Evolutionary conservation across 2,329 filamentous ascomycete genomes (phyloP).

Genomic region (Fusarium marasasianum): DNA sequence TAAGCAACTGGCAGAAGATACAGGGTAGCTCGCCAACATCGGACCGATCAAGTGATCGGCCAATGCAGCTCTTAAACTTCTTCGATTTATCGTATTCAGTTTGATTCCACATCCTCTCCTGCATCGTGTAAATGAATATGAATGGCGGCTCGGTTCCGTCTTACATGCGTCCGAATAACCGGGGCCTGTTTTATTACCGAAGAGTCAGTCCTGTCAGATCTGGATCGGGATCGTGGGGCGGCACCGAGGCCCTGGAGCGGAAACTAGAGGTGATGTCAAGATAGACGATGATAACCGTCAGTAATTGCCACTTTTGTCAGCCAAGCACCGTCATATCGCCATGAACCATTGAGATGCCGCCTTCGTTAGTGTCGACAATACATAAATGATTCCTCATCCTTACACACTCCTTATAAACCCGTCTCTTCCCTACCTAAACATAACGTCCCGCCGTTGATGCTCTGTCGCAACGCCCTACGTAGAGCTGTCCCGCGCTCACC

Average conservation of each 20-base stretch:
- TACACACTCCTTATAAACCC: slow-evolving; percentile 2
- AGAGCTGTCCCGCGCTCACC: slow-evolving; percentile 46
- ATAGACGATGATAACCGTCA: slow-evolving; percentile 18
- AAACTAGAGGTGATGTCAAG: slow-evolving; percentile 36
- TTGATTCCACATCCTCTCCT: not conserved
- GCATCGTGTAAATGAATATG: not conserved
- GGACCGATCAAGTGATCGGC: not conserved
- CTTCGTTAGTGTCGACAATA: not conserved
- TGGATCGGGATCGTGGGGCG: slow-evolving; percentile 12
- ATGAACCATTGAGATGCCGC: not conserved
- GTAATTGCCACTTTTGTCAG: slow-evolving; percentile 37
- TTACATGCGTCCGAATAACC: slow-evolving; percentile 20
- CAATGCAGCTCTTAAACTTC: not conserved
- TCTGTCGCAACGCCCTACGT: slow-evolving; percentile 45
- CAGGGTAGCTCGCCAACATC: not conserved
- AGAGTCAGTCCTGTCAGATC: not conserved
- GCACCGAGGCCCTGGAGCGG: slow-evolving; percentile 15
- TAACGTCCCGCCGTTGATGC: slow-evolving; percentile 46
- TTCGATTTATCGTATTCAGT: not conserved
- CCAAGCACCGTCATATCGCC: not conserved
- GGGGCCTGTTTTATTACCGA: slow-evolving; percentile 2
- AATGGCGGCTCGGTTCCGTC: slow-evolving; percentile 23
- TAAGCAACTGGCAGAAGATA: not conserved
- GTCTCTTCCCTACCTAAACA: not conserved
- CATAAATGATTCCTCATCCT: slow-evolving; percentile 23